Evolutionary conservation across 768 basidiomycete species (phyloP), one percentile per base, ranked within the genome.

Genomic region (Boletus sp.): DNA sequence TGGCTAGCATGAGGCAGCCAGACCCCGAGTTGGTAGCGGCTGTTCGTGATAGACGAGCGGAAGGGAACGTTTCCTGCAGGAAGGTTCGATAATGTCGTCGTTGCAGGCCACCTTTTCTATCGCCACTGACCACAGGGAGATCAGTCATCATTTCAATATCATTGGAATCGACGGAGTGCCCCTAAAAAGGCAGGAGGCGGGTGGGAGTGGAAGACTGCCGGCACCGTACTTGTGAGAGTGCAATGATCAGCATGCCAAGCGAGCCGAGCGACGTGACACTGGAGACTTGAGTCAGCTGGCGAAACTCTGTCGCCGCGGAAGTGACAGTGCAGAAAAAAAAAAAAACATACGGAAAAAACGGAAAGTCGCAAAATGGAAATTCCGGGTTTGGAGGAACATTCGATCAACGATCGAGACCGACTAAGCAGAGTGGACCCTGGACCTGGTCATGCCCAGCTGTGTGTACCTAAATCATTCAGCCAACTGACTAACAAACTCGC

Each of bases 101-200:
- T 47, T 43, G 48, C 43, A 51, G 30, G 38, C 43, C 17, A 58
- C 57, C 56, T 70, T 70, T 69, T 72, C 62, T 70, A 72, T 62
- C 64, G 55, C 47, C 59, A 63, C 60, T 54, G 47, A 49, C 50
- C 38, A 54, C 43, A 42, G 50, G 56, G 51, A 56, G 57, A 67
- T 70, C 67, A 62, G 58, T 70, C 67, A 71, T 62, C 58, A 72
- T 70, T 72, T 70, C 50, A 70, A 69, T 66, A 68, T 62, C 48
- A 25, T 17, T 47, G 59, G 10, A 49, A 25, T 34, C 54, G 57
- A 42, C 39, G 40, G 57, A 25, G n/a, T 9, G 25, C 64, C 61
- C 69, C 68, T 68, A 62, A 64, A 64, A 61, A 62, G 68, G 58
- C 56, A 62, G 39, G 47, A 51, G 54, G 46, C 56, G 60, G 57